Evolutionary conservation across 176 grass and related monocot genomes (phyloP), one percentile per base, ranked within the genome.

Genomic region (Raddia distichophylla): DNA sequence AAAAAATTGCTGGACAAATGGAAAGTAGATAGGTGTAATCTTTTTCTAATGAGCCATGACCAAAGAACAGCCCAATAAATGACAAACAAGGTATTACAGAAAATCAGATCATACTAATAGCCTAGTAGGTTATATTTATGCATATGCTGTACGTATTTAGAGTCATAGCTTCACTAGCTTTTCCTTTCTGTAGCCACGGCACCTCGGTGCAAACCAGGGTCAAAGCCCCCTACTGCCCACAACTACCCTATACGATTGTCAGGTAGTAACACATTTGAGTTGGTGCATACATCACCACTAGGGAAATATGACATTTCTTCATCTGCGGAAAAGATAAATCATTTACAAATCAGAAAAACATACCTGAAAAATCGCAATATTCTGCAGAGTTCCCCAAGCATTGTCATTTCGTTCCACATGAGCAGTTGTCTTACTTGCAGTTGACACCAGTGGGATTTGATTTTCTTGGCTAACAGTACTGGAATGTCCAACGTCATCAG

Each of bases 291-390:
- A 74, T 15, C 43, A 80, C 17, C 18, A 45, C 33, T 13, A 34
- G 15, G 69, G 69, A 68, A 65, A 9, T 17, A 56, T 7, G 3
- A 65, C 84, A 34, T 42, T 44, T 69, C 9, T 69, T 27, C 57
- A 43, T 17, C 8, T 65, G 69, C 7, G 56, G 12, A 15, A 67
- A 60, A 73, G 9, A 87, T 3, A 68, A 77, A 37, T 45, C 18
- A n/a, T 64, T 34, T 55, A 33, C 19, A 57, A 77, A 63, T 58
- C 9, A 74, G 33, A 54, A 7, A 16, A 86, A 73, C 19, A 73
- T 86, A 98, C 95, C 95, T 94, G 86, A 85, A 93, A 98, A 89
- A 84, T 98, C 84, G 95, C 92, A 89, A 97, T 83, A 84, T 92
- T 80, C 53, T 90, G 89, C 18, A 84, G 52, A 70, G 2, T 75